phyloP scores from a whole-genome alignment of 1,139 yeast genomes.

The Yamadazyma buinensis region DNA sequence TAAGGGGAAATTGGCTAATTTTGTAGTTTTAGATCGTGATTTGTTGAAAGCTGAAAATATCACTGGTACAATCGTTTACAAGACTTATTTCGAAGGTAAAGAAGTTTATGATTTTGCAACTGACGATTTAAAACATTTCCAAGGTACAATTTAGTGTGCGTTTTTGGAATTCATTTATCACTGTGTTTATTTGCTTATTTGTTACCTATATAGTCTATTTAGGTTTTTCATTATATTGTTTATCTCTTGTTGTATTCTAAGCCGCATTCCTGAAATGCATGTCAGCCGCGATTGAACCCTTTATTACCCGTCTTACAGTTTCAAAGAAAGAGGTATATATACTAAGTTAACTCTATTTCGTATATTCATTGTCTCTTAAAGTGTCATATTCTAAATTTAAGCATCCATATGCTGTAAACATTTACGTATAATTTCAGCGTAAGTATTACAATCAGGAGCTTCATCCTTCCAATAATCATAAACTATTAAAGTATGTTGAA shows the following conservation, averaged over 20 bases:
- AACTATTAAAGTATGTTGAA: conserved; percentile 31
- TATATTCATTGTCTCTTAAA: background rate
- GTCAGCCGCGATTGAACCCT: too few relatives aligned
- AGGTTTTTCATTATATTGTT: too few relatives aligned
- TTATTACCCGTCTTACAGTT: too few relatives aligned
- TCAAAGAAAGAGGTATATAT: too few relatives aligned
- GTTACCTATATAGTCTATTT: too few relatives aligned
- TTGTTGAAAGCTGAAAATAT: conserved; percentile 14
- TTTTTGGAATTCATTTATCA: too few relatives aligned
- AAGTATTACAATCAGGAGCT: conserved; percentile 31
- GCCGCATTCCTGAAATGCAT: too few relatives aligned
- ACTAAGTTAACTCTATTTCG: background rate
- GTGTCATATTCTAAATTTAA: too few relatives aligned
- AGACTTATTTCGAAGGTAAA: conserved; percentile 20
- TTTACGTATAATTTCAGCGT: conserved; percentile 21
- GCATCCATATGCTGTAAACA: conserved; percentile 17
- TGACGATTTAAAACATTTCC: conserved; percentile 19
- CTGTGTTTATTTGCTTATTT: too few relatives aligned
- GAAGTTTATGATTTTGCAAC: conserved; percentile 19
- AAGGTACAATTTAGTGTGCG: conserved; percentile 12
- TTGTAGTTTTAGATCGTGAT: conserved; percentile 18
- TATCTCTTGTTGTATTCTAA: too few relatives aligned
- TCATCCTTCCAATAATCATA: conserved; percentile 39
- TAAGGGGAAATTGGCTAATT: conserved; percentile 19
- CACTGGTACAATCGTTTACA: conserved; percentile 16